phyloP scores from a whole-genome alignment of 2,329 filamentous ascomycete species.

The Cladophialophora immunda region DNA sequence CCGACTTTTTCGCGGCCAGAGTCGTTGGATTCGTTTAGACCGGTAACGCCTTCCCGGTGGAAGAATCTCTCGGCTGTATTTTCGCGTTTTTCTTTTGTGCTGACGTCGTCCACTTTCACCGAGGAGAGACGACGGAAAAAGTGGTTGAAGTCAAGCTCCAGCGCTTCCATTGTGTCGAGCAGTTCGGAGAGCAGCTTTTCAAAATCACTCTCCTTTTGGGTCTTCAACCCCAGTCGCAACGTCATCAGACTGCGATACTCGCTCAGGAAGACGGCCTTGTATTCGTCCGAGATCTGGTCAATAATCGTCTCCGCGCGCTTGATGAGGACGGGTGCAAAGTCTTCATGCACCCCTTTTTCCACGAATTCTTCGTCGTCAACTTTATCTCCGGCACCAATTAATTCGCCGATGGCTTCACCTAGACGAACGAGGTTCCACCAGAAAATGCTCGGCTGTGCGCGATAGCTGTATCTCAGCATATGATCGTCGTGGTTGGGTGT shows the following conservation, averaged over 20 bases:
- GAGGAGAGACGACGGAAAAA: constrained; percentile 83
- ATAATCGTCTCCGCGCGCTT: constrained; percentile 86
- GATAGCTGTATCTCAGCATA: constrained; percentile 86
- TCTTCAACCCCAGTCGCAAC: constrained; percentile 77
- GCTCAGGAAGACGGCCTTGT: constrained; percentile 82
- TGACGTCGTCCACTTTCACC: constrained; percentile 69
- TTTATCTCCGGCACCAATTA: constrained; percentile 77
- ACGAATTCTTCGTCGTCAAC: constrained; percentile 78
- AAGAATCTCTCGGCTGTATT: constrained; percentile 79
- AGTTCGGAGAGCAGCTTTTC: constrained; percentile 80
- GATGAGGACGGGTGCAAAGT: constrained; percentile 74
- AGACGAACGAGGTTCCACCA: constrained; percentile 98
- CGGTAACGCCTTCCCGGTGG: constrained; percentile 74
- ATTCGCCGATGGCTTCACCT: constrained; percentile 86
- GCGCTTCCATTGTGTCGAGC: constrained; percentile 79
- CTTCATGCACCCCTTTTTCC: constrained; percentile 74
- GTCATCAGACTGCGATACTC: constrained; percentile 91
- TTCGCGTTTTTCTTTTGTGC: constrained; percentile 69
- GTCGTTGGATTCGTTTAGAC: constrained; percentile 66
- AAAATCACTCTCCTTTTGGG: constrained; percentile 76
- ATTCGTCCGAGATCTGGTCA: constrained; percentile 82
- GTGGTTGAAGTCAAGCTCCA: constrained; percentile 92
- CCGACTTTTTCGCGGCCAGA: constrained; percentile 73
- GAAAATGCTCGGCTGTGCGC: constrained; percentile 92
- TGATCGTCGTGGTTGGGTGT: constrained; percentile 97